Evolutionary conservation across 306 rosid species (phyloP).

Genomic region (Cajanus cajan): DNA sequence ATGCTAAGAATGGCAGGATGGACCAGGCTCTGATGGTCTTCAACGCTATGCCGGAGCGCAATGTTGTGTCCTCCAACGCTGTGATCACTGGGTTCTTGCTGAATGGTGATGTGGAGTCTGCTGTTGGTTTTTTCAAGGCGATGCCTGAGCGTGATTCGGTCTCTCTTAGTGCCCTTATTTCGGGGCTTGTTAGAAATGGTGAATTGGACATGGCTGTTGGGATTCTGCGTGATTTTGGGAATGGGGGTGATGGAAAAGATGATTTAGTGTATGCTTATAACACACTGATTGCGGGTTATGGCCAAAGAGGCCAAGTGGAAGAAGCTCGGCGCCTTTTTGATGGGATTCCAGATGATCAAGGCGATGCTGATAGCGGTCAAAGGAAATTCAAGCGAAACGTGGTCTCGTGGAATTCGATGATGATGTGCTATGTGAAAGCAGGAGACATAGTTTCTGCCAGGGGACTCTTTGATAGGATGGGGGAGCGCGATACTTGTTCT

Average conservation of each 20-base stretch:
- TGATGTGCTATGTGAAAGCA: slow-evolving; percentile 51
- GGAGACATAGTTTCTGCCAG: slow-evolving; percentile 44
- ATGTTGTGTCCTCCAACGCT: slow-evolving; percentile 49
- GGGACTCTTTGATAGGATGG: slow-evolving; percentile 47
- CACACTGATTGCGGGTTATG: slow-evolving; percentile 45
- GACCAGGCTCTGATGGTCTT: slow-evolving; percentile 45
- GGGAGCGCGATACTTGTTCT: slow-evolving; percentile 42
- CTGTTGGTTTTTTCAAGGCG: slow-evolving; percentile 33
- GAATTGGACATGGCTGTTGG: slow-evolving; percentile 35
- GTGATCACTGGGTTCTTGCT: slow-evolving; percentile 47
- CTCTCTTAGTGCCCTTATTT: slow-evolving; percentile 41
- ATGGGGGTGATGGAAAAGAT: slow-evolving; percentile 17
- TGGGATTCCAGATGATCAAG: slow-evolving; percentile 27
- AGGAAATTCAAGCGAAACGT: slow-evolving; percentile 41
- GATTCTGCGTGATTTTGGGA: slow-evolving; percentile 37
- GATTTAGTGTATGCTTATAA: slow-evolving; percentile 49
- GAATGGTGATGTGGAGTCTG: slow-evolving; percentile 43
- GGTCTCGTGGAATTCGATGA: slow-evolving; percentile 54
- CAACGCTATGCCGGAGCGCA: slow-evolving; percentile 38
- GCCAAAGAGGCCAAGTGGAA: slow-evolving; percentile 47
- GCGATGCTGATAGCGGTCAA: slow-evolving; percentile 3
- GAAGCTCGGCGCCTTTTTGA: slow-evolving; percentile 47
- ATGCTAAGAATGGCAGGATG: slow-evolving; percentile 48
- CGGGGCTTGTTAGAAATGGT: slow-evolving; percentile 46
- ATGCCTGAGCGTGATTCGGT: slow-evolving; percentile 41